Evolutionary conservation across 2,329 filamentous ascomycete species (phyloP).

Genomic region (Cyphellophora attinorum): DNA sequence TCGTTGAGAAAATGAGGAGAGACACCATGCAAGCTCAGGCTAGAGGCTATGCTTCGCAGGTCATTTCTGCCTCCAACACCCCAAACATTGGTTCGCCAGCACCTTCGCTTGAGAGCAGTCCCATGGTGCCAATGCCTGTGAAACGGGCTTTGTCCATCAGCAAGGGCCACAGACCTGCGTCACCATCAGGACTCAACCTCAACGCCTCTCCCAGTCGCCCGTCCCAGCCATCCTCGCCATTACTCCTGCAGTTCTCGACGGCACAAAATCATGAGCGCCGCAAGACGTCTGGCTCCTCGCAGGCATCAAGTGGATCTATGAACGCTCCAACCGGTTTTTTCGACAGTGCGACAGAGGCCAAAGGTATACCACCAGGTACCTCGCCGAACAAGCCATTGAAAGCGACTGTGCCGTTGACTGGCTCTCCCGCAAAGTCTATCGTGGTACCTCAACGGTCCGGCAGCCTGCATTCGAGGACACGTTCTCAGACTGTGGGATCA

Average conservation of each 20-base stretch:
- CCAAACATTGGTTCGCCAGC: constrained; percentile 45
- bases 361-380: constrained; percentile 41
- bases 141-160: constrained; percentile 77
- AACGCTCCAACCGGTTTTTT: constrained; percentile 63
- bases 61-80: constrained; percentile 24
- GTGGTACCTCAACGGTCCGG: constrained; percentile 52
- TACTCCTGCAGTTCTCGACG: constrained; percentile 94
- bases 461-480: constrained; percentile 56
- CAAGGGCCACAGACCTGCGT: constrained; percentile 73
- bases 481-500: constrained; percentile 88
- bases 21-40: constrained; percentile 70
- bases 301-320: constrained; percentile 54
- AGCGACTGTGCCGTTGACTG: constrained; percentile 22
- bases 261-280: constrained; percentile 72
- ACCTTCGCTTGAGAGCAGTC: constrained; percentile 72
- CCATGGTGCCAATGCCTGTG: constrained; percentile 66
- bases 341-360: constrained; percentile 56
- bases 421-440: constrained; percentile 53
- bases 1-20: constrained; percentile 89
- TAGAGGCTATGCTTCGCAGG: constrained; percentile 37
- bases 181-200: constrained; percentile 69
- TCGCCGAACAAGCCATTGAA: constrained; percentile 43
- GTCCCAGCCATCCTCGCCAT: constrained; percentile 75
- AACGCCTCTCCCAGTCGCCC: constrained; percentile 80
- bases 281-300: constrained; percentile 84